Conservation (phyloP, 139 green algal species). For the Micromonas commoda region DNA sequence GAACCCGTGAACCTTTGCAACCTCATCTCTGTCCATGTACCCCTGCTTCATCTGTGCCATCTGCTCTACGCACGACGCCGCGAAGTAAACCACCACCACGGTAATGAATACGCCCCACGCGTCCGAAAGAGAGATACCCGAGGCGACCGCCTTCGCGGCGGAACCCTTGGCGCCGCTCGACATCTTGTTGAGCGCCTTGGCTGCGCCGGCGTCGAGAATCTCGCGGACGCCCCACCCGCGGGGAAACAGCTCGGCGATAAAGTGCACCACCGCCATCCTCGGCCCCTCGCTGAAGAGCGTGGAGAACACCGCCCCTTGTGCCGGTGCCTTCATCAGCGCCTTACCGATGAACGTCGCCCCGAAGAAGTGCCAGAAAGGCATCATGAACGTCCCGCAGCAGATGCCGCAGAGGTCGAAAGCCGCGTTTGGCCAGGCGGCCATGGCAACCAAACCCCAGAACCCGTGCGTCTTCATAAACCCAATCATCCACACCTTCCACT, state of each 20-base stretch:
- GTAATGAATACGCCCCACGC: conserved; percentile 4
- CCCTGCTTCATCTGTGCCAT: conserved; percentile 6
- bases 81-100: conserved; percentile 1
- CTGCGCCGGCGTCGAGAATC: background rate
- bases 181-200: background rate
- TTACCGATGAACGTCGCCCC: conserved; percentile 77
- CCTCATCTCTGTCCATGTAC: background rate
- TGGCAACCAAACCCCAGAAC: conserved; percentile 77
- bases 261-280: background rate
- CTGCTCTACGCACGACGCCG: background rate
- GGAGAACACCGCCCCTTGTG: background rate
- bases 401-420: conserved; percentile 90
- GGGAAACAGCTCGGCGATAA: background rate
- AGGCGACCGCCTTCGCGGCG: background rate
- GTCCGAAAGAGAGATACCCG: background rate
- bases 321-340: conserved; percentile 50
- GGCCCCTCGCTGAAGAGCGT: background rate
- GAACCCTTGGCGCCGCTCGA: background rate
- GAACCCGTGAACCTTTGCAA: background rate
- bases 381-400: conserved; percentile 79
- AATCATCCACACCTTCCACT: conserved; percentile 63
- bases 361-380: conserved; percentile 91
- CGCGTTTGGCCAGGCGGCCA: conserved; percentile 83
- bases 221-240: background rate
- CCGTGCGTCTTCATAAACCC: conserved; percentile 65